Percentiles rank a stretch among this genome's conserved stretches.
Evolutionary conservation across 2,329 filamentous ascomycete species (phyloP).

Genomic region (Pezicula carpinea): DNA sequence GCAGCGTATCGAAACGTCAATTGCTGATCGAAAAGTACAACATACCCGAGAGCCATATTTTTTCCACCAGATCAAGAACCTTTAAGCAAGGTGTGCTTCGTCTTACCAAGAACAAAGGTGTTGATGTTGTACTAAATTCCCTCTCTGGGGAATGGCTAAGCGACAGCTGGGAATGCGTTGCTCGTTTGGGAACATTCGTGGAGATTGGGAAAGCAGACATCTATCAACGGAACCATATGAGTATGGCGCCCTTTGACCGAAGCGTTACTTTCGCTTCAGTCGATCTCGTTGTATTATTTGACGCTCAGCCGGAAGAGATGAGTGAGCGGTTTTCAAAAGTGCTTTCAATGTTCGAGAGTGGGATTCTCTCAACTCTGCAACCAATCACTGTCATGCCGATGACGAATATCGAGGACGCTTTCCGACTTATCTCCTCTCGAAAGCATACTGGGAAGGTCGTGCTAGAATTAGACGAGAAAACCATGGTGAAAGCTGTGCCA

Average conservation of each 20-base stretch:
- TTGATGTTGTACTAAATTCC: slow-evolving; percentile 25
- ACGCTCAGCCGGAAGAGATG: slow-evolving; percentile 1
- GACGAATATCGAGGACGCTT: slow-evolving; percentile 24
- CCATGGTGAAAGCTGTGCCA: slow-evolving; percentile 3
- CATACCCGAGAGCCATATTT: slow-evolving; percentile 10
- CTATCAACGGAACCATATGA: slow-evolving; percentile 25
- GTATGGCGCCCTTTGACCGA: slow-evolving; percentile 28
- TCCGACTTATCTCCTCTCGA: slow-evolving; percentile 14
- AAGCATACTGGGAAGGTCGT: slow-evolving; percentile 23
- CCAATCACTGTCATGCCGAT: slow-evolving; percentile 31
- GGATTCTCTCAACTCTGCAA: slow-evolving; percentile 21
- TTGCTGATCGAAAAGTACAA: slow-evolving; percentile 11
- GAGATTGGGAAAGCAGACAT: slow-evolving; percentile 34
- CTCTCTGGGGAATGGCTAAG: slow-evolving; percentile 19
- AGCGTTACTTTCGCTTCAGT: slow-evolving; percentile 36
- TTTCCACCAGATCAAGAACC: slow-evolving; percentile 3
- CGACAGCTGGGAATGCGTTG: slow-evolving; percentile 28
- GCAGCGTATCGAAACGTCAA: slow-evolving; percentile 7
- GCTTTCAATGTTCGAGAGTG: slow-evolving; percentile 13
- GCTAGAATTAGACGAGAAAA: slow-evolving; percentile 7
- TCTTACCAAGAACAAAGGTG: slow-evolving; percentile 17
- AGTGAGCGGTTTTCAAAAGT: slow-evolving; percentile 10
- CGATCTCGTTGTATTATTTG: slow-evolving; percentile 24
- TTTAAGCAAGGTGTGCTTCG: slow-evolving; percentile 21
- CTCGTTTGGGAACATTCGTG: slow-evolving; percentile 31